phyloP scores from a whole-genome alignment of 2,329 filamentous ascomycete genomes.

The Fusarium scirpi region DNA sequence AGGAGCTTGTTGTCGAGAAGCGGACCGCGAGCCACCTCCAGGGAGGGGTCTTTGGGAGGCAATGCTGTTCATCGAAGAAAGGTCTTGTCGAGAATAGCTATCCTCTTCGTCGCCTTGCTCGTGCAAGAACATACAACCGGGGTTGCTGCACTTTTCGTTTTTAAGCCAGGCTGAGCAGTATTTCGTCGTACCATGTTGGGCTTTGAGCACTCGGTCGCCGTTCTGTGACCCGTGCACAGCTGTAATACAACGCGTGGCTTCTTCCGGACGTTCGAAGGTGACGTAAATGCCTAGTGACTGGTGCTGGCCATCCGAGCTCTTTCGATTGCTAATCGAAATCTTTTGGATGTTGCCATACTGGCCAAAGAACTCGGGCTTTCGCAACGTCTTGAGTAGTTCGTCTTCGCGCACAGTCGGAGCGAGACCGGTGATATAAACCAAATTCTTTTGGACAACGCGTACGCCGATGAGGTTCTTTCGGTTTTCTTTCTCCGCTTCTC shows the following conservation, averaged over 20 bases:
- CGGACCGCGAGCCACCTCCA: conserved; percentile 63
- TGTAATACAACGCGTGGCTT: conserved; percentile 89
- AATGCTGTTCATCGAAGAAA: conserved; percentile 94
- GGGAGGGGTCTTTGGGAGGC: conserved; percentile 79
- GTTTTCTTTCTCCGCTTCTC: conserved; percentile 94
- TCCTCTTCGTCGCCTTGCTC: conserved; percentile 98
- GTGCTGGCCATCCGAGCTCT: conserved; percentile 78
- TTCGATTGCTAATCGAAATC: conserved; percentile 97
- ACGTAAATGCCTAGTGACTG: conserved; percentile 97
- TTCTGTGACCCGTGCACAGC: conserved; percentile 94
- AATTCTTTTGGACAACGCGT: conserved; percentile 96
- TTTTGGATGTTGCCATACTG: conserved; percentile 99
- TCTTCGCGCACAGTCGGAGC: conserved; percentile 94
- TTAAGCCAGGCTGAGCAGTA: conserved; percentile 98
- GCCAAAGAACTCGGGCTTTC: conserved; percentile 93
- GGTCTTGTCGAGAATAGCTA: conserved; percentile 92
- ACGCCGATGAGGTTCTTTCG: conserved; percentile 96
- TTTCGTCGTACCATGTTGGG: conserved; percentile 88
- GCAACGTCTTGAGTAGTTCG: conserved; percentile 87
- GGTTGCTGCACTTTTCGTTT: conserved; percentile 93
- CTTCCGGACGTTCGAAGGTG: conserved; percentile 93
- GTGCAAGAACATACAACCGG: conserved; percentile 97
- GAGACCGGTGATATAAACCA: conserved; percentile 96
- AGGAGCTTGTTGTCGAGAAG: conserved; percentile 63
- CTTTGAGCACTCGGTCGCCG: conserved; percentile 85